Evolutionary conservation across 768 basidiomycete genomes (phyloP).

Genomic region (Rhodocollybia butyracea): DNA sequence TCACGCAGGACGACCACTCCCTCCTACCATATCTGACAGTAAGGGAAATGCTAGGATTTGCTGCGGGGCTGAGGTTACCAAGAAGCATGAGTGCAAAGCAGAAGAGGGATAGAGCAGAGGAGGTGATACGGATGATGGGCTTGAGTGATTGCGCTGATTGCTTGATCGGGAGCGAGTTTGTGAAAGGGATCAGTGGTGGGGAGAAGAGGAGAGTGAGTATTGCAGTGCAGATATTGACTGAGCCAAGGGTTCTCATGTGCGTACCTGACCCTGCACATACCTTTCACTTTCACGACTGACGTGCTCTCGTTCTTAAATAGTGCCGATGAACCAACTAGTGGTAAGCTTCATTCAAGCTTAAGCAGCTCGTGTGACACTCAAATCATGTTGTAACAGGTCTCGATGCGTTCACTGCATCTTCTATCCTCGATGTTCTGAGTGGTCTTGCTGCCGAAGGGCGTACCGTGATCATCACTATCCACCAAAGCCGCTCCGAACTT

Average conservation of each 20-base stretch:
- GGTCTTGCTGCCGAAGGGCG: slow-evolving; percentile 34
- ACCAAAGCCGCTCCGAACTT: slow-evolving; percentile 28
- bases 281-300: not conserved
- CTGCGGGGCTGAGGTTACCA: slow-evolving; percentile 38
- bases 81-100: slow-evolving; percentile 19
- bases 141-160: slow-evolving; percentile 40
- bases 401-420: slow-evolving; percentile 39
- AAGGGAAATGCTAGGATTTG: slow-evolving; percentile 45
- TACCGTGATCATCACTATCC: slow-evolving; percentile 32
- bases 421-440: slow-evolving; percentile 37
- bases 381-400: slow-evolving; percentile 22
- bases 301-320: not conserved
- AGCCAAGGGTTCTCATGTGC: slow-evolving; percentile 31
- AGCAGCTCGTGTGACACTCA: not conserved
- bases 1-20: slow-evolving; percentile 32
- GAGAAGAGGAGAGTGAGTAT: slow-evolving; percentile 40
- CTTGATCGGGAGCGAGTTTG: slow-evolving; percentile 35
- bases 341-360: not conserved
- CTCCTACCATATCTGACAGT: slow-evolving; percentile 33
- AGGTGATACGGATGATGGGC: slow-evolving; percentile 39
- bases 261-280: slow-evolving; percentile 13
- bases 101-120: slow-evolving; percentile 38
- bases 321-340: slow-evolving; percentile 8
- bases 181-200: slow-evolving; percentile 38
- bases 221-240: slow-evolving; percentile 37